Base-by-base conservation (phyloP, 2,329 filamentous ascomycete species). In the Colletotrichum sp. region DNA sequence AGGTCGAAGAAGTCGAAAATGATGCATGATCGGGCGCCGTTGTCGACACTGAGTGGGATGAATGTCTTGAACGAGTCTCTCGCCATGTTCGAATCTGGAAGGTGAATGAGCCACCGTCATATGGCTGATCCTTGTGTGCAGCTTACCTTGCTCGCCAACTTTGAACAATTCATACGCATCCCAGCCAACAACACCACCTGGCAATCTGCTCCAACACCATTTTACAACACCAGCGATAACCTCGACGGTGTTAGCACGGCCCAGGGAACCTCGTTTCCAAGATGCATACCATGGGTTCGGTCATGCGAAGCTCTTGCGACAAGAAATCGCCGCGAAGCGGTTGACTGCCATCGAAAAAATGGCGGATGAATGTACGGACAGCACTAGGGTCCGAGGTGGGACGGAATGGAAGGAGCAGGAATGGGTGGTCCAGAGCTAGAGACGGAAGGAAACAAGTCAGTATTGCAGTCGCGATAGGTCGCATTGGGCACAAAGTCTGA, bases 1-100 rank as follows among this genome's bases (percentile, higher is more conserved):
- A 99, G 91, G 79, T 98, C 96, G 84, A 98, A 99, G 84, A 98
- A 98, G 84, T 98, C 94, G 80, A 97, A 96, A 72, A 98, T 96
- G 80, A 99, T 98, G 79, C 92, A 93, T 63, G 94, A 93, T 66
- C 95, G 93, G 33, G 95, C 92, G 73, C 94, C 92, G 21, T 95
- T 97, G 74, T 98, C 96, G 34, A 97, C 94, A 81, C 95, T 97
- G 69, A 99, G 89, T 0, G 97, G 97, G 74, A 99, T 96, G 81
- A 99, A 99, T 1, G 96, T 98, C 73, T 95, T 93, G 86, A 99
- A 99, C 1, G 97, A 95, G 84, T 98, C 95, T 79, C 94, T 91
- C 69, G 96, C 96, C 88, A 97, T 91, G 80, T 94, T 93, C 7
- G 97, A 98, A 85, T 98, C 97, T 98, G 81, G 43, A 43, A 61